Conservation (phyloP, 164 flowering plant species). For the Magnolia changhungtana region DNA sequence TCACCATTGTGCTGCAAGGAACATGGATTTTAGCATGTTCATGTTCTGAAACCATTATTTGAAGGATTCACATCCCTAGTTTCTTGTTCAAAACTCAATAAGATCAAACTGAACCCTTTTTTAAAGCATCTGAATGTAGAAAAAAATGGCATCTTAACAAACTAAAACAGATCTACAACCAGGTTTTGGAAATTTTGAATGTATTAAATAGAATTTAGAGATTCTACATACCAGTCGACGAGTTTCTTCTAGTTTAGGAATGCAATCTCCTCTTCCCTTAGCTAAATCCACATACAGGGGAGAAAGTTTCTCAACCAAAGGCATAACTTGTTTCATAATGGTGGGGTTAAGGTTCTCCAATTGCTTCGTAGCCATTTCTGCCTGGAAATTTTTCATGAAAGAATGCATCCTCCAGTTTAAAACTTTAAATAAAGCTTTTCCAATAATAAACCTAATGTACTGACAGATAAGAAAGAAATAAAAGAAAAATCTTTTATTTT, state of each 20-base stretch:
- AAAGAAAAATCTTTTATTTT: background rate
- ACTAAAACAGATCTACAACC: background rate
- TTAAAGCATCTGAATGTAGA: background rate
- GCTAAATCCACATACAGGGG: slow-evolving; percentile 88
- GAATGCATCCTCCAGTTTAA: background rate
- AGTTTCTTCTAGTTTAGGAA: slow-evolving; percentile 95
- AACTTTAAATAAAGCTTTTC: background rate
- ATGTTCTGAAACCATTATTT: background rate
- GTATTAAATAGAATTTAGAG: background rate
- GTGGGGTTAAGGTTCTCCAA: slow-evolving; percentile 84
- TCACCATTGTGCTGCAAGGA: background rate
- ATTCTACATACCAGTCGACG: slow-evolving; percentile 59
- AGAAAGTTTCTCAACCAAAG: slow-evolving; percentile 89
- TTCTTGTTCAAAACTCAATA: background rate
- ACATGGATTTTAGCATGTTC: background rate
- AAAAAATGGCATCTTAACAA: background rate
- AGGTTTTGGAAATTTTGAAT: background rate
- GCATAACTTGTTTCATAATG: slow-evolving; percentile 85
- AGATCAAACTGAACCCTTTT: background rate
- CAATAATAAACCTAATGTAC: background rate
- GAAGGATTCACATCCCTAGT: background rate
- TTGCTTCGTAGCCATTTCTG: slow-evolving; percentile 89
- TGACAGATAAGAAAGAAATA: background rate
- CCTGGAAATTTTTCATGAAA: slow-evolving; percentile 39
- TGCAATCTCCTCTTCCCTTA: slow-evolving; percentile 84